Evolutionary conservation across 768 basidiomycete genomes (phyloP).

Genomic region (Clathrus columnatus): DNA sequence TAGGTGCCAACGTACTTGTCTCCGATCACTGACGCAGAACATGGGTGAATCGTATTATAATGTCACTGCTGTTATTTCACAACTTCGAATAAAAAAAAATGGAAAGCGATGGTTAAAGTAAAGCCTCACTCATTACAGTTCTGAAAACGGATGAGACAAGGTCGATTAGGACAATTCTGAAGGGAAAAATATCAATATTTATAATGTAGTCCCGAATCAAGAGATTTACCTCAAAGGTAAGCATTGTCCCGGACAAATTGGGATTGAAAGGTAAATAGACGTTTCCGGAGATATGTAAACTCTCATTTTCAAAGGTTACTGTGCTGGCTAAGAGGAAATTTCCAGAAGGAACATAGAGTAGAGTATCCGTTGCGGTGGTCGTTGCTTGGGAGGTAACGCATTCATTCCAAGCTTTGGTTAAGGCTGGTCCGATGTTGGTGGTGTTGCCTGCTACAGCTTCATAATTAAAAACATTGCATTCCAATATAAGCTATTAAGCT

Average conservation of each 20-base stretch:
- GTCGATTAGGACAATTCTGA: slow-evolving; percentile 15
- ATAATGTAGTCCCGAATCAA: no score
- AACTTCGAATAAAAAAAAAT: neutral
- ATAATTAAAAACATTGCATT: slow-evolving; percentile 20
- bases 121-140: slow-evolving; percentile 14
- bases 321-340: slow-evolving; percentile 16
- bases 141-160: slow-evolving; percentile 21
- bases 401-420: slow-evolving; percentile 16
- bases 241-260: slow-evolving; percentile 18
- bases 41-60: slow-evolving; percentile 5
- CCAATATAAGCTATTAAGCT: no score
- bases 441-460: slow-evolving; percentile 19
- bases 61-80: neutral
- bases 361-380: slow-evolving; percentile 14
- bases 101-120: neutral
- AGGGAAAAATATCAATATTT: slow-evolving; percentile 12
- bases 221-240: slow-evolving; percentile 21
- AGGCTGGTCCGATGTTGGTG: slow-evolving; percentile 21
- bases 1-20: neutral
- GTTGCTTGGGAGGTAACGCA: slow-evolving; percentile 18
- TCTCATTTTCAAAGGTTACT: slow-evolving; percentile 19
- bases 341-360: slow-evolving; percentile 20
- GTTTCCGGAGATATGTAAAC: slow-evolving; percentile 18
- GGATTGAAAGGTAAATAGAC: slow-evolving; percentile 17
- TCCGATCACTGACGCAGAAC: slow-evolving; percentile 22